Conservation (phyloP, 495 filamentous ascomycete species). For the Talaromyces proteolyticus region DNA sequence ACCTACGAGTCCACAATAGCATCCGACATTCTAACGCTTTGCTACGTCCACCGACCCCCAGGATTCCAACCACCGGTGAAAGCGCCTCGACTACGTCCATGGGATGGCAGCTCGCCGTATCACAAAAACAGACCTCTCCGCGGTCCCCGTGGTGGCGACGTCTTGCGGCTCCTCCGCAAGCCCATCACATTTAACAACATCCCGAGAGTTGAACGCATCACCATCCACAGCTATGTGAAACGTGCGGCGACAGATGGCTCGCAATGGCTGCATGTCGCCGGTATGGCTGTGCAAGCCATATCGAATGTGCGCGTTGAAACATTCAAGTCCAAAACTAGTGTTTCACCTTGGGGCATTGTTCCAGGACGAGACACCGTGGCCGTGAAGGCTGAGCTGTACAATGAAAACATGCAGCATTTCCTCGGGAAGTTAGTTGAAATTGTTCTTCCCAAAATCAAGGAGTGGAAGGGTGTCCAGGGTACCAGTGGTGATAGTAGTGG, state of each 20-base stretch:
- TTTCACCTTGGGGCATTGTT: constrained; percentile 60
- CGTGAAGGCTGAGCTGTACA: constrained; percentile 64
- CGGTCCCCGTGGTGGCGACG: constrained; percentile 67
- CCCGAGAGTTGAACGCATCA: constrained; percentile 73
- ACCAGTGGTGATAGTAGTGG: constrained; percentile 75
- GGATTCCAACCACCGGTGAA: constrained; percentile 60
- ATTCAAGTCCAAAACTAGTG: constrained; percentile 59
- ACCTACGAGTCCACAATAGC: constrained; percentile 83
- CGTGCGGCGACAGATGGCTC: constrained; percentile 54
- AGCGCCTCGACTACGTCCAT: constrained; percentile 68
- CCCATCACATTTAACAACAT: constrained; percentile 82
- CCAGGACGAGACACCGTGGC: constrained; percentile 42
- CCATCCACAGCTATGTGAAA: constrained; percentile 68
- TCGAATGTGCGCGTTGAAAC: constrained; percentile 69
- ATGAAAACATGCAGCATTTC: constrained; percentile 84
- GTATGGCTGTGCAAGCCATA: constrained; percentile 79
- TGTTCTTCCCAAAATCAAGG: constrained; percentile 90
- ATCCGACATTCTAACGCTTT: constrained; percentile 83
- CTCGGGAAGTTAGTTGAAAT: constrained; percentile 78
- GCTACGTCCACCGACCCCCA: constrained; percentile 75
- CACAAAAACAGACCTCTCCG: constrained; percentile 84
- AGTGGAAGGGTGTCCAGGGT: constrained; percentile 79
- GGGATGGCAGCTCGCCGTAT: constrained; percentile 89
- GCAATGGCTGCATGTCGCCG: constrained; percentile 68
- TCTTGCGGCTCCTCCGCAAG: constrained; percentile 64